Conservation (phyloP, 768 basidiomycete genomes). For the Termitomyces sp. region DNA sequence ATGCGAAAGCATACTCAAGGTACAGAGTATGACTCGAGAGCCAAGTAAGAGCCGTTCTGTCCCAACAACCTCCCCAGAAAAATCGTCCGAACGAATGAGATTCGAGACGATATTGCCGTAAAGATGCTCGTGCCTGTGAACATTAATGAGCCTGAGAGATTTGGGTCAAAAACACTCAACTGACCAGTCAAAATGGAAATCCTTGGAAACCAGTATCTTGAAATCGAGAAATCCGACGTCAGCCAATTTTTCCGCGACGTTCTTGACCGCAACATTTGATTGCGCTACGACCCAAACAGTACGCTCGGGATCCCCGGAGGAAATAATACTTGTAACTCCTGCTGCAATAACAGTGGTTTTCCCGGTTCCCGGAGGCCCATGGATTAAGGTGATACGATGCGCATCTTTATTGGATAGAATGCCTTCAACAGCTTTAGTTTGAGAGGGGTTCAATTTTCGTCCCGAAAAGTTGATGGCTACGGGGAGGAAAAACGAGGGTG, state of each 20-base stretch:
- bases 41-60: conserved; percentile 24
- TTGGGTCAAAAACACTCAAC: neutral
- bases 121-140: conserved; percentile 65
- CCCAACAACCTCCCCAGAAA: conserved; percentile 17
- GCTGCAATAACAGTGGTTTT: conserved; percentile 61
- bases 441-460: conserved; percentile 29
- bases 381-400: conserved; percentile 28
- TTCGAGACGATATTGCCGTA: conserved; percentile 44
- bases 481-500: neutral
- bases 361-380: conserved; percentile 60
- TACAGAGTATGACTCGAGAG: conserved; percentile 58
- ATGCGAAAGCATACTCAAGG: conserved; percentile 58
- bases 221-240: conserved; percentile 41
- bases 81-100: conserved; percentile 39
- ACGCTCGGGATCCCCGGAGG: conserved; percentile 12
- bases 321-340: conserved; percentile 31
- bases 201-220: conserved; percentile 58
- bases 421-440: conserved; percentile 24
- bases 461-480: conserved; percentile 14
- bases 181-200: conserved; percentile 62
- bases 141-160: neutral
- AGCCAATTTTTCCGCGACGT: conserved; percentile 68
- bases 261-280: conserved; percentile 77
- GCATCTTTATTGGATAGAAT: conserved; percentile 27
- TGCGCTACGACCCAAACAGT: conserved; percentile 67